These are phyloP conservation scores for Xylariaceae sp. DNA, from an alignment of 2,329 filamentous ascomycete genomes.

Conservation along the genomic window DNA sequence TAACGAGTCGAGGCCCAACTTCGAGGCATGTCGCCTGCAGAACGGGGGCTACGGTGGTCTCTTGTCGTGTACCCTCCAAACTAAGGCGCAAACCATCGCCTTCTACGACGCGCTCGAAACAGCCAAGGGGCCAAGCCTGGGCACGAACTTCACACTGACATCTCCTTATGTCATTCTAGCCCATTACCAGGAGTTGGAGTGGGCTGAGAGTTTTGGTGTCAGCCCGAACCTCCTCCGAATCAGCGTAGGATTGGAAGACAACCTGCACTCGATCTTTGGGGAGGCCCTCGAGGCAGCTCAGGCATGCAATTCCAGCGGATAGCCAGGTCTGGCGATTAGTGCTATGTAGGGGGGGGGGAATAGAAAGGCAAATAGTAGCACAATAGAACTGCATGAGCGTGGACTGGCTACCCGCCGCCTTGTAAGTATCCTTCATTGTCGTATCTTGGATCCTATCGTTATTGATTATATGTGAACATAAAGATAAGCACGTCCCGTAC, in stretches of 20 bases:
- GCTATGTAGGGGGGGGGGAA: no score
- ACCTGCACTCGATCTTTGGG: constrained; percentile 60
- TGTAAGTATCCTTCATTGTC: no score
- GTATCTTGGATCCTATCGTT: no score
- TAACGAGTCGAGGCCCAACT: constrained; percentile 63
- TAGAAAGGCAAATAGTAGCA: not conserved
- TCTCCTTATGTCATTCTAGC: constrained; percentile 90
- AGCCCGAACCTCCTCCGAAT: constrained; percentile 76
- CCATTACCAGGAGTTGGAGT: constrained; percentile 88
- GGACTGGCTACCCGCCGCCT: no score
- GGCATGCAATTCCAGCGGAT: not conserved
- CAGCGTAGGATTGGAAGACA: constrained; percentile 82
- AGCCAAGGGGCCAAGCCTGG: constrained; percentile 88
- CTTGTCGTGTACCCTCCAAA: constrained; percentile 76
- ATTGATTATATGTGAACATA: no score
- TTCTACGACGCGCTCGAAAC: constrained; percentile 87
- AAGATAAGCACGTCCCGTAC: no score
- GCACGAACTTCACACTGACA: constrained; percentile 92
- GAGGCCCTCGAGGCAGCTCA: constrained; percentile 63
- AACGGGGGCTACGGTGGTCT: constrained; percentile 85
- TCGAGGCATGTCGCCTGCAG: constrained; percentile 71
- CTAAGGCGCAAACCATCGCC: constrained; percentile 63
- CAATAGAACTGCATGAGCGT: not conserved
- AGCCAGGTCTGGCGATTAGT: not conserved
- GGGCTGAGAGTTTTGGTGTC: constrained; percentile 79